These are phyloP conservation scores for Alternaria atra DNA, from an alignment of 2,329 filamentous ascomycete genomes.

Conservation along the genomic window DNA sequence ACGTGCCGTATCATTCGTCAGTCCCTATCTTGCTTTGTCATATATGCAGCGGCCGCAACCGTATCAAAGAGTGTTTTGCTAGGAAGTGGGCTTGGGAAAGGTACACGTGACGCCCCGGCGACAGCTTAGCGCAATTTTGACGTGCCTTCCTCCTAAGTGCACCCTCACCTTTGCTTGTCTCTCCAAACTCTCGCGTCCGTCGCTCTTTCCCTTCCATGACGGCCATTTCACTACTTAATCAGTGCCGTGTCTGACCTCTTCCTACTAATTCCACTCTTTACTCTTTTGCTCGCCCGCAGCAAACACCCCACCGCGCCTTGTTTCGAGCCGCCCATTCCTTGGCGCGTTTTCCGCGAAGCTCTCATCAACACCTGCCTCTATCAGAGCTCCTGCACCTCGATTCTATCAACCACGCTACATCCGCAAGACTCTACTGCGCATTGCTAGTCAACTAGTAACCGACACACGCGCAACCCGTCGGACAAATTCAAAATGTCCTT, in stretches of 20 bases:
- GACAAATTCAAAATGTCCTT: constrained; percentile 56
- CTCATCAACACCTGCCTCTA: constrained; percentile 28
- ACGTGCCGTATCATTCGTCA: constrained; percentile 22
- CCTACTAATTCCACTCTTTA: constrained; percentile 30
- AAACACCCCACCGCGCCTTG: constrained; percentile 33
- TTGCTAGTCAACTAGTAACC: constrained; percentile 26
- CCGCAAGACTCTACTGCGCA: constrained; percentile 30
- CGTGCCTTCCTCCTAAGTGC: constrained; percentile 24
- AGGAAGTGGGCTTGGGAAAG: constrained; percentile 1
- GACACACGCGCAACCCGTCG: constrained; percentile 35
- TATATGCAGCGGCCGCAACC: neutral
- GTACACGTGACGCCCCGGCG: constrained; percentile 29
- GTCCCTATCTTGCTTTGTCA: constrained; percentile 23
- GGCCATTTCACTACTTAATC: constrained; percentile 44
- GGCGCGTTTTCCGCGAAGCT: constrained; percentile 47
- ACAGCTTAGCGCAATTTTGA: constrained; percentile 21
- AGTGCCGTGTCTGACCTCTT: constrained; percentile 35
- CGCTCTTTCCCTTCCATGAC: constrained; percentile 40
- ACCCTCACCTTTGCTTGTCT: constrained; percentile 26
- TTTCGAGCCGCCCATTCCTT: constrained; percentile 28
- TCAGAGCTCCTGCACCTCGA: constrained; percentile 27
- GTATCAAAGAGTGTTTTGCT: constrained; percentile 10
- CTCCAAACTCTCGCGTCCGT: constrained; percentile 29
- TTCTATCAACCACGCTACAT: constrained; percentile 29
- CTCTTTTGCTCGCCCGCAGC: constrained; percentile 16